Percentiles rank a stretch among this genome's conserved stretches.
Conservation (phyloP, 2,329 filamentous ascomycete species). For the Colletotrichum filicis region DNA sequence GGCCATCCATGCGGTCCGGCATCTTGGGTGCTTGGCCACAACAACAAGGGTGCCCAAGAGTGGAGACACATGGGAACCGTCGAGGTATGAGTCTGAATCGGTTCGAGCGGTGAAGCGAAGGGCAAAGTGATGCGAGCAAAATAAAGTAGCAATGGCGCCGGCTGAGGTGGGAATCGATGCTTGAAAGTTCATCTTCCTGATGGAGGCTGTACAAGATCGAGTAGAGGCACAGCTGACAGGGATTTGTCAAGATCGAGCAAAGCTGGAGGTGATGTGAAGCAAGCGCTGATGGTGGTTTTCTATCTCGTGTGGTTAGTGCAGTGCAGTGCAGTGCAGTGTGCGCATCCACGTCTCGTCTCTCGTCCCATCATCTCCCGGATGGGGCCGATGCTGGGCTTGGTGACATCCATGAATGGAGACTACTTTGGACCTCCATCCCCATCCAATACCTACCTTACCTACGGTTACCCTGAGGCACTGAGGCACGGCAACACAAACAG, state of each 20-base stretch:
- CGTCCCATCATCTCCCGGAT: constrained; percentile 32
- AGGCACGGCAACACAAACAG: constrained; percentile 10
- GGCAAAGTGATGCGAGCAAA: not conserved
- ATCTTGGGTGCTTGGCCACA: constrained; percentile 26
- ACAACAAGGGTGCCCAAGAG: constrained; percentile 4
- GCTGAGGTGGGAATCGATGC: not conserved
- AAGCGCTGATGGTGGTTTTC: not conserved
- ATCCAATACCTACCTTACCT: not conserved
- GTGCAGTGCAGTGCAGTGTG: not conserved
- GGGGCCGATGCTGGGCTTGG: constrained; percentile 26
- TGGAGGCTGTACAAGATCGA: constrained; percentile 3
- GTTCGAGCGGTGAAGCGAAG: constrained; percentile 24
- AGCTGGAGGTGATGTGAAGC: not conserved
- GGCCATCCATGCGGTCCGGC: constrained; percentile 10
- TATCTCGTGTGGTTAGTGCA: not conserved
- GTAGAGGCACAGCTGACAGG: constrained; percentile 1
- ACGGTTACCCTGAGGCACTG: not conserved
- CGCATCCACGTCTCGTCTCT: constrained; percentile 24
- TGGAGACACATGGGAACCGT: constrained; percentile 17
- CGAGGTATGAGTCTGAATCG: constrained; percentile 19
- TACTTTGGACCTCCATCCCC: constrained; percentile 3
- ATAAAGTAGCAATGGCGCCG: constrained; percentile 2
- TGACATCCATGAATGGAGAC: constrained; percentile 17
- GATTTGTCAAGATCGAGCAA: not conserved
- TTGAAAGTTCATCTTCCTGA: not conserved